Conservation (phyloP, 73 alveolate genomes). For the Paramecium tetraurelia region DNA sequence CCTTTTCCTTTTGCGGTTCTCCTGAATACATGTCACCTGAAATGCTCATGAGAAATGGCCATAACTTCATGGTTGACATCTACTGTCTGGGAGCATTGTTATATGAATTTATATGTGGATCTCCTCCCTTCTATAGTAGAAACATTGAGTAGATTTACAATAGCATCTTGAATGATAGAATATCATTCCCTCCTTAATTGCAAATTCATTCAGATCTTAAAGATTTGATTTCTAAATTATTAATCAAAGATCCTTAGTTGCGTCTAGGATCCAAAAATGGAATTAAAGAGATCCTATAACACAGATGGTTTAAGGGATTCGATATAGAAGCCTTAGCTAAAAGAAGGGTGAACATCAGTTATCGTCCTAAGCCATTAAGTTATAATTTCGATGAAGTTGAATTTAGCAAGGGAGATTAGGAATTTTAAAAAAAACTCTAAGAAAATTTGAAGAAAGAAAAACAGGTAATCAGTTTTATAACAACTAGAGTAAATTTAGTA, state of each 20-base stretch:
- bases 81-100: constrained; percentile 86
- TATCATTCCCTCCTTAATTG: constrained; percentile 50
- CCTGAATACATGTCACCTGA: constrained; percentile 95
- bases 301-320: constrained; percentile 85
- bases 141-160: constrained; percentile 71
- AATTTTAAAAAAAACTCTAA: background rate
- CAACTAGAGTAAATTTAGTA: background rate
- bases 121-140: constrained; percentile 79
- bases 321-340: constrained; percentile 66
- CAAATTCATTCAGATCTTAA: constrained; percentile 34
- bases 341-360: background rate
- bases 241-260: constrained; percentile 77
- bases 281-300: constrained; percentile 75
- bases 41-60: constrained; percentile 82
- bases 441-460: background rate
- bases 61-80: constrained; percentile 75
- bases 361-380: constrained; percentile 3
- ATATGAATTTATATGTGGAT: constrained; percentile 88
- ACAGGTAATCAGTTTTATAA: background rate
- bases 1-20: constrained; percentile 88
- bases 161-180: constrained; percentile 58
- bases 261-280: constrained; percentile 71
- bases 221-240: constrained; percentile 70
- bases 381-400: constrained; percentile 38
- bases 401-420: constrained; percentile 26